Conservation (phyloP, 2,329 filamentous ascomycete species). For the Phaeophleospora eucalypticola region DNA sequence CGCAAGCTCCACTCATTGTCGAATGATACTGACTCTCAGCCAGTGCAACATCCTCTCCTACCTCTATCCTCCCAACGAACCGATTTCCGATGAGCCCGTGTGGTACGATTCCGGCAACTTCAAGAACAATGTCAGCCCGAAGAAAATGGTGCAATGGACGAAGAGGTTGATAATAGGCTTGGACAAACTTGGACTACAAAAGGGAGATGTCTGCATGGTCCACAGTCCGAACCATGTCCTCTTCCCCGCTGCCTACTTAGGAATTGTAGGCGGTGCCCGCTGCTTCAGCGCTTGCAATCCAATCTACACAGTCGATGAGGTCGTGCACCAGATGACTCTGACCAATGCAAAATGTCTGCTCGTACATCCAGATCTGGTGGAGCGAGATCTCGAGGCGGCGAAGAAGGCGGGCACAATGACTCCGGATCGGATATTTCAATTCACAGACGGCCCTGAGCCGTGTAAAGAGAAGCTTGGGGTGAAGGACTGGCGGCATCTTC, state of each 20-base stretch:
- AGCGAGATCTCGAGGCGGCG: slow-evolving; percentile 47
- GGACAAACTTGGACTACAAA: slow-evolving; percentile 42
- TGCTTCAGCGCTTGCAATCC: slow-evolving; percentile 54
- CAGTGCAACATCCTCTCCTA: slow-evolving; percentile 43
- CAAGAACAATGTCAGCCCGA: slow-evolving; percentile 45
- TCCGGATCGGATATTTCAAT: slow-evolving; percentile 45
- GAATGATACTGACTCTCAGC: background rate
- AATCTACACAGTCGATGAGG: slow-evolving; percentile 49
- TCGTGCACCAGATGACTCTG: slow-evolving; percentile 48
- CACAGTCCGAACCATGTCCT: slow-evolving; percentile 55
- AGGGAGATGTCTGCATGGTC: slow-evolving; percentile 52
- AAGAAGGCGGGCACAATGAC: slow-evolving; percentile 46
- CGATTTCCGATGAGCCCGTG: slow-evolving; percentile 44
- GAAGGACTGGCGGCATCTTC: slow-evolving; percentile 34
- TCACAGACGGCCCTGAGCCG: slow-evolving; percentile 20
- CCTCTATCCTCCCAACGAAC: slow-evolving; percentile 34
- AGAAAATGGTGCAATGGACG: slow-evolving; percentile 48
- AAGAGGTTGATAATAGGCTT: slow-evolving; percentile 51
- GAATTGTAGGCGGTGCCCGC: slow-evolving; percentile 50
- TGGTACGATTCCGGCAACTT: slow-evolving; percentile 53
- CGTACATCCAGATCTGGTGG: slow-evolving; percentile 48
- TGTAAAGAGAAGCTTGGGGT: slow-evolving; percentile 40
- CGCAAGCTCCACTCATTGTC: background rate
- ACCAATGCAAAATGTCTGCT: slow-evolving; percentile 39
- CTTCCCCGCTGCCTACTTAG: slow-evolving; percentile 53